Percentiles rank a stretch among this genome's conserved stretches.
These are phyloP conservation scores for Eucalyptus fibrosa DNA, from an alignment of 345 rosid genomes.

Conservation along the genomic window DNA sequence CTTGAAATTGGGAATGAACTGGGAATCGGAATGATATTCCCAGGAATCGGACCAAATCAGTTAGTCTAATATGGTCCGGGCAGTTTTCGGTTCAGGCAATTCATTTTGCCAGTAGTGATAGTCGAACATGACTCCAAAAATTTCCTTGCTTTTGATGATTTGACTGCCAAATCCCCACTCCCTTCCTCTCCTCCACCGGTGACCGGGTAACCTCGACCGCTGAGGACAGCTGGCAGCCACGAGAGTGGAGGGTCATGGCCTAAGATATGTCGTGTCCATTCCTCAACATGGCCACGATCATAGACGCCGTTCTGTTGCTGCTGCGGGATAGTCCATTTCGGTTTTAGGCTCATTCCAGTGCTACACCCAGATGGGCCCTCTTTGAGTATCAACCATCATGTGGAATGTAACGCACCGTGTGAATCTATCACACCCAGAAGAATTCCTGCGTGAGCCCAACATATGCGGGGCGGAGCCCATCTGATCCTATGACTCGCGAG, in stretches of 20 bases:
- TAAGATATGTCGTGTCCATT: not conserved
- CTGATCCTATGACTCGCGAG: not conserved
- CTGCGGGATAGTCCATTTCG: not conserved
- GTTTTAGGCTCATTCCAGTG: not conserved
- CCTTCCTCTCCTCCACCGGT: not conserved
- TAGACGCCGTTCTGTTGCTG: not conserved
- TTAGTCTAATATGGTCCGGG: rapidly evolving
- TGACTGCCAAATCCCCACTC: not conserved
- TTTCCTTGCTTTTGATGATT: not conserved
- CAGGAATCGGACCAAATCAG: rapidly evolving
- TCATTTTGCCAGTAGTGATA: too few species aligned
- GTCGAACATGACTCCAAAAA: too few species aligned
- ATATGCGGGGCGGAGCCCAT: not conserved
- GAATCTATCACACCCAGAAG: not conserved
- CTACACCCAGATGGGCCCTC: not conserved
- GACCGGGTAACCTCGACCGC: not conserved
- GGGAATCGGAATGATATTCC: rapidly evolving
- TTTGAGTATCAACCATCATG: not conserved
- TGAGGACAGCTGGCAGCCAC: not conserved
- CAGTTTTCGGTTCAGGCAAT: rapidly evolving
- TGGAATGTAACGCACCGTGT: not conserved
- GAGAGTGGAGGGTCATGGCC: not conserved
- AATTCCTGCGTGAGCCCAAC: not conserved
- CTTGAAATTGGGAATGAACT: too few species aligned
- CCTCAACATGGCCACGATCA: not conserved